Evolutionary conservation across 2,329 filamentous ascomycete genomes (phyloP).

Genomic region (Hypoxylon sp.): DNA sequence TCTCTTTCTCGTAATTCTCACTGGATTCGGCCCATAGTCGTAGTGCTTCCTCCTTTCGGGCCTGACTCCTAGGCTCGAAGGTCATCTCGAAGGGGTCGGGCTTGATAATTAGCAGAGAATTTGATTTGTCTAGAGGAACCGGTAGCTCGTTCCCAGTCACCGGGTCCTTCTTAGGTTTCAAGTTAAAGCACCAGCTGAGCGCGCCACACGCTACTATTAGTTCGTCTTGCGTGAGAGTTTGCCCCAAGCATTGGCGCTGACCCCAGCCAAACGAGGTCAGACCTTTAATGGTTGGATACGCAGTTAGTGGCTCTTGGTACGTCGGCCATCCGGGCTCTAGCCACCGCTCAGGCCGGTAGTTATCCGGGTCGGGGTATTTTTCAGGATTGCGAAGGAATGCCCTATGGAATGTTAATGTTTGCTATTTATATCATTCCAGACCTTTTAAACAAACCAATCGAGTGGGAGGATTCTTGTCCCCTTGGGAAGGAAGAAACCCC

Average conservation of each 20-base stretch:
- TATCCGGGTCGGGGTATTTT: constrained; percentile 65
- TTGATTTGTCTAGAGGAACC: constrained; percentile 65
- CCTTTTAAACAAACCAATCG: constrained; percentile 55
- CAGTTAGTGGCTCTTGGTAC: constrained; percentile 65
- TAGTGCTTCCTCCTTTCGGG: constrained; percentile 58
- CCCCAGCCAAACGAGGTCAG: constrained; percentile 70
- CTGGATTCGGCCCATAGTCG: constrained; percentile 57
- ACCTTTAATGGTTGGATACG: constrained; percentile 68
- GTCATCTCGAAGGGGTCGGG: constrained; percentile 69
- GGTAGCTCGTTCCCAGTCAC: constrained; percentile 59
- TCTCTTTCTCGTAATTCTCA: constrained; percentile 47
- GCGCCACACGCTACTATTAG: constrained; percentile 66
- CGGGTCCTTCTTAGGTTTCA: constrained; percentile 62
- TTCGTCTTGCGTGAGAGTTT: constrained; percentile 60
- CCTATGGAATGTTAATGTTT: constrained; percentile 52
- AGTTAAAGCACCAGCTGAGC: constrained; percentile 61
- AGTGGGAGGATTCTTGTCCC: constrained; percentile 61
- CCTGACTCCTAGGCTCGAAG: constrained; percentile 65
- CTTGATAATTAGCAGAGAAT: constrained; percentile 71
- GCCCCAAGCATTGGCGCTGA: constrained; percentile 60
- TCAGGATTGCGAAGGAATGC: constrained; percentile 67
- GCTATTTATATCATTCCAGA: background rate
- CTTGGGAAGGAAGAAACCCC: constrained; percentile 65
- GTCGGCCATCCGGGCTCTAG: constrained; percentile 66
- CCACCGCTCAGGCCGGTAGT: constrained; percentile 69